phyloP scores from a whole-genome alignment of 208 protist species.

The Leishmania martiniquensis region DNA sequence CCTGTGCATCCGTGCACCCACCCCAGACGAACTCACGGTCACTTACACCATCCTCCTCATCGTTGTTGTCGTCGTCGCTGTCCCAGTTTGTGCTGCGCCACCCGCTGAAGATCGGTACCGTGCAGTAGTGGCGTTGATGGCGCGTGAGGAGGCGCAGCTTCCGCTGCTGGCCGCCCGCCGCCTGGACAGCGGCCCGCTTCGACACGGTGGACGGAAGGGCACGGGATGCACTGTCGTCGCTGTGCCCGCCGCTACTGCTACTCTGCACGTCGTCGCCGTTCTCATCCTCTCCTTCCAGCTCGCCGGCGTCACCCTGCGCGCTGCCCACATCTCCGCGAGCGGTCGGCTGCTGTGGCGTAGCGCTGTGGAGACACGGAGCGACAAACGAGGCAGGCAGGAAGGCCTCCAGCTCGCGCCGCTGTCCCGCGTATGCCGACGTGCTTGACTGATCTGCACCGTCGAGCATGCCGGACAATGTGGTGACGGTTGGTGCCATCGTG shows the following conservation, averaged over 20 bases:
- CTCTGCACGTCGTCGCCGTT: background rate
- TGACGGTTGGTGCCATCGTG: constrained; percentile 29
- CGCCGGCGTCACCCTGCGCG: constrained; percentile 19
- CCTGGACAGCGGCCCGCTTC: background rate
- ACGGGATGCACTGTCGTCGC: background rate
- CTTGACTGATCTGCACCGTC: background rate
- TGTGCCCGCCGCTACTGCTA: constrained; percentile 1
- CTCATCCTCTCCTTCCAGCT: constrained; percentile 30
- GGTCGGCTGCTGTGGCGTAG: constrained; percentile 12
- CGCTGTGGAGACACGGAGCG: constrained; percentile 40
- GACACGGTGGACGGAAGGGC: background rate
- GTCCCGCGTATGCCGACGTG: background rate
- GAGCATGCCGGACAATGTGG: background rate
- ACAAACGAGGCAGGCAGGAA: constrained; percentile 64
- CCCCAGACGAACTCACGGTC: background rate
- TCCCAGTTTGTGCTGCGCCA: constrained; percentile 47
- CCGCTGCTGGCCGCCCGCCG: background rate
- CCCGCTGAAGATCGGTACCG: constrained; percentile 34
- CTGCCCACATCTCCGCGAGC: constrained; percentile 10
- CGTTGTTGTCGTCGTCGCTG: background rate
- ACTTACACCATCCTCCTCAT: background rate
- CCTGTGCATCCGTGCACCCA: background rate
- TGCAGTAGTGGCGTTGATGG: constrained; percentile 34
- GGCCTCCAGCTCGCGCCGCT: constrained; percentile 39
- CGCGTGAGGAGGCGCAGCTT: constrained; percentile 14